Evolutionary conservation across 202 grass and related monocot genomes (phyloP), one percentile per base, ranked within the genome.

Genomic region (Digitaria exilis): DNA sequence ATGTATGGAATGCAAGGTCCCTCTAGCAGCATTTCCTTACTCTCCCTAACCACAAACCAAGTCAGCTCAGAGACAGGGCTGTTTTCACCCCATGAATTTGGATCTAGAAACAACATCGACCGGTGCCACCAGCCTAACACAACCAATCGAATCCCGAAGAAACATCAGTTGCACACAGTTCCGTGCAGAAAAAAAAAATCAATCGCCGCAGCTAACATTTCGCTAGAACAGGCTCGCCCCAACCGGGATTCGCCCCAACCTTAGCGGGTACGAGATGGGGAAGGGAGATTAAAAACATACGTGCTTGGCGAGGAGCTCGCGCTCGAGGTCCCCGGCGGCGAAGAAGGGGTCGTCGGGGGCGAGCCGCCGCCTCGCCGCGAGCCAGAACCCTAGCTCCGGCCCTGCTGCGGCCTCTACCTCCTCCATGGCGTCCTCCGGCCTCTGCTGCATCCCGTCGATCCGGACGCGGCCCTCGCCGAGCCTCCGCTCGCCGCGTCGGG

Each of bases 251-350:
- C 2, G 46, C 28, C 52, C 7, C n/a, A 4, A 0, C 61, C 61
- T 13, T 8, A 31, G 3, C 9, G 3, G 31, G 43, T 2, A 35
- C 16, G 29, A 31, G 18, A 22, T 0, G 21, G 59, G 21, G 3
- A 21, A 48, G 24, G 41, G n/a, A 1, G 29, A 55, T 12, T 25
- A n/a, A n/a, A 43, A 0, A 34, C 73, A 62, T 85, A 98, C 96
- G 43, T 98, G 96, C 74, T 98, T 94, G 54, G 96, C 93, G 60
- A 98, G 91, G 75, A 98, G 93, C 85, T 98, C 96, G 58, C 93
- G 96, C 79, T 98, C 93, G 74, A 87, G 86, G 70, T 96, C 87
- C 18, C 93, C 96, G 8, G 96, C 85, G 13, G 89, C 80, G 85
- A 99, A 99, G 93, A 99, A 99, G 68, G 93, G 87, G 64, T 96